A percentile compares a stretch with the other conserved stretches of the same genome.
phyloP scores from a whole-genome alignment of 2,329 filamentous ascomycete species.

The Dichotomopilus funicola region DNA sequence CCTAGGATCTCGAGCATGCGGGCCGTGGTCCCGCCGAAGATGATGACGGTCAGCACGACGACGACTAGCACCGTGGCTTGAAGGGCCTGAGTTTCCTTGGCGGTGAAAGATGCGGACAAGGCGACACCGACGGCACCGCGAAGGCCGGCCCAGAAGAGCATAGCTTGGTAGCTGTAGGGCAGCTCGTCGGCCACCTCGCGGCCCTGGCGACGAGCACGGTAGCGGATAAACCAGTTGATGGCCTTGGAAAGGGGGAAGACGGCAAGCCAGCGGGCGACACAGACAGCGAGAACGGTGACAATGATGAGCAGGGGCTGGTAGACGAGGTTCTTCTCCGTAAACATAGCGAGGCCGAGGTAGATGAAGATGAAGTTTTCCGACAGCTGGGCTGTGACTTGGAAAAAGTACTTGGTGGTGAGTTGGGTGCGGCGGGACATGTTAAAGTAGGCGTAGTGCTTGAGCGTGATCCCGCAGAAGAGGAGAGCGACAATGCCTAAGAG shows the following conservation, averaged over 20 bases:
- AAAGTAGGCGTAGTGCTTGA: slow-evolving; percentile 99
- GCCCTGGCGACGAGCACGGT: slow-evolving; percentile 71
- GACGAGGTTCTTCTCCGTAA: slow-evolving; percentile 79
- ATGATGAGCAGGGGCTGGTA: slow-evolving; percentile 96
- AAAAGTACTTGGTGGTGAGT: slow-evolving; percentile 95
- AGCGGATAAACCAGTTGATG: slow-evolving; percentile 90
- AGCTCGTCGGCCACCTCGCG: slow-evolving; percentile 75
- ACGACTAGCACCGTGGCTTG: slow-evolving; percentile 96
- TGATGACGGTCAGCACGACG: slow-evolving; percentile 95
- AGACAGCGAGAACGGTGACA: slow-evolving; percentile 85
- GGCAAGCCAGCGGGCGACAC: slow-evolving; percentile 83
- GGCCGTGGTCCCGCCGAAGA: slow-evolving; percentile 94
- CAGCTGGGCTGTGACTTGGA: slow-evolving; percentile 87
- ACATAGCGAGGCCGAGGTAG: slow-evolving; percentile 89
- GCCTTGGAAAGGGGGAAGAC: slow-evolving; percentile 86
- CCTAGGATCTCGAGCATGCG: slow-evolving; percentile 96
- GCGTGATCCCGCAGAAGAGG: slow-evolving; percentile 93
- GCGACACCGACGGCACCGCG: slow-evolving; percentile 94
- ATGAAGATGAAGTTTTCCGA: slow-evolving; percentile 99
- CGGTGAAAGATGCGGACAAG: slow-evolving; percentile 78
- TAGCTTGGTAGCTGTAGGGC: slow-evolving; percentile 93
- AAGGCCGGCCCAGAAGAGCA: slow-evolving; percentile 98
- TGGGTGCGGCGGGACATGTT: slow-evolving; percentile 99
- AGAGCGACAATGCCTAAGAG: slow-evolving; percentile 81
- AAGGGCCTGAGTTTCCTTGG: slow-evolving; percentile 73